Evolutionary conservation across 352 stramenopile genomes (phyloP).

Genomic region (Pythium periplocum): DNA sequence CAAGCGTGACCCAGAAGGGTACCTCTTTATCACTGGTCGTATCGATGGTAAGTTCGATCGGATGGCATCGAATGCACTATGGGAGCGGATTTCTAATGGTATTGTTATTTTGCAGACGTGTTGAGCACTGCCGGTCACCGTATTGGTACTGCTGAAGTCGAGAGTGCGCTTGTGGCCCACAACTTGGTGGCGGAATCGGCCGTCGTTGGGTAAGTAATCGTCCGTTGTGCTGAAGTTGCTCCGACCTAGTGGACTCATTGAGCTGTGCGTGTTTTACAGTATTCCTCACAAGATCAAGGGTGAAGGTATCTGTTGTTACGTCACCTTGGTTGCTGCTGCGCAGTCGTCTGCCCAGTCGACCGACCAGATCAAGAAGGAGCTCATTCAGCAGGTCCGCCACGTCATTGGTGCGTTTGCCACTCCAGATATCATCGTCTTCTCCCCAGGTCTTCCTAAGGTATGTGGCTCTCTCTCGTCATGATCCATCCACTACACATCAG

Average conservation of each 20-base stretch:
- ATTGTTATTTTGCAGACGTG: constrained; percentile 71
- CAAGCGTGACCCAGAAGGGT: constrained; percentile 91
- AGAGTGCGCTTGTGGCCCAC: constrained; percentile 90
- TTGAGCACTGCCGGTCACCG: constrained; percentile 92
- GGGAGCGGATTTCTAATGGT: not conserved
- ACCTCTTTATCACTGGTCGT: constrained; percentile 98
- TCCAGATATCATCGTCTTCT: constrained; percentile 94
- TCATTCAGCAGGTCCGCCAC: constrained; percentile 82
- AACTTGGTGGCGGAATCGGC: constrained; percentile 91
- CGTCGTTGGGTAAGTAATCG: constrained; percentile 75
- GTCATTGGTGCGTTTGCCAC: constrained; percentile 96
- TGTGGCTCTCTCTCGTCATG: constrained; percentile 1
- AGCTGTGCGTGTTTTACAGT: constrained; percentile 4
- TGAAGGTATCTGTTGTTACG: constrained; percentile 94
- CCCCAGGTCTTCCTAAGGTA: constrained; percentile 89
- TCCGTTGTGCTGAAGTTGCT: not conserved
- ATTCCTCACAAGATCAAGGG: constrained; percentile 97
- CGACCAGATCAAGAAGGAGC: constrained; percentile 49
- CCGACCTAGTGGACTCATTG: not conserved
- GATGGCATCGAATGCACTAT: not conserved
- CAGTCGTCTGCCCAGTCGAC: constrained; percentile 66
- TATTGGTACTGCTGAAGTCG: constrained; percentile 86
- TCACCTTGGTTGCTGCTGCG: constrained; percentile 87
- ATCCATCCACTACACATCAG: not conserved
- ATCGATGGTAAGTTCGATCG: constrained; percentile 78